Evolutionary conservation across 148 eudicot species (phyloP), one percentile per base, ranked within the genome.

Genomic region (Bassia scoparia): DNA sequence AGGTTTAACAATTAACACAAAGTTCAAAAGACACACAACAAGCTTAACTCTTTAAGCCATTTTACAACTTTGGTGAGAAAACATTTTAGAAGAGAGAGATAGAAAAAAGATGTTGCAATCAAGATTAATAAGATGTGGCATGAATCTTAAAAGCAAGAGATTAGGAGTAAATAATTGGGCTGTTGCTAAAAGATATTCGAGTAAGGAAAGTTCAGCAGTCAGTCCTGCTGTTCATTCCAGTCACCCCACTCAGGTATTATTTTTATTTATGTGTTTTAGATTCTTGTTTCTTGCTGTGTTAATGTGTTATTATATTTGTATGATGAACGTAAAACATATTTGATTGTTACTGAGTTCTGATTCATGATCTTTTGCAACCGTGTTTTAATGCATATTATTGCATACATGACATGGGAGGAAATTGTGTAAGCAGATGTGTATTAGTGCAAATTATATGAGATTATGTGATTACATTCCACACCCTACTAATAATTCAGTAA

Each of bases 191-290:
- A 74, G 77, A 69, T 12, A 67, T 16, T 2, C 56, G 0, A 29
- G 71, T 33, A 56, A 67, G 44, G 44, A 67, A 5, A 65, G 61
- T 74, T 17, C 72, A 30, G 70, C 77, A 34, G 68, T 52, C 77
- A 78, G 73, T 68, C 73, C 77, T 61, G 74, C 81, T 21, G 15
- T 79, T 74, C 81, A 79, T 74, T 41, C 81, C 55, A 75, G 48
- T 10, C n/a, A 79, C 0, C 78, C 69, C 15, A 13, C 72, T 63
- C 59, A 69, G 68, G 82, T 78, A 72, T 2, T 23, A n/a, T 63
- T 9, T 2, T 14, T 33, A 0, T 34, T 34, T 9, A 5, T 33
- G 24, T 50, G n/a, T 4, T 27, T 2, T 46, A 6, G 30, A 2
- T 49, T 48, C 26, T 20, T 20, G 27, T 17, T 0, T 20, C 27